Percentiles rank a stretch among this genome's conserved stretches.
These are phyloP conservation scores for Nicotiana sylvestris DNA, from an alignment of 257 asterid genomes.

Conservation along the genomic window DNA sequence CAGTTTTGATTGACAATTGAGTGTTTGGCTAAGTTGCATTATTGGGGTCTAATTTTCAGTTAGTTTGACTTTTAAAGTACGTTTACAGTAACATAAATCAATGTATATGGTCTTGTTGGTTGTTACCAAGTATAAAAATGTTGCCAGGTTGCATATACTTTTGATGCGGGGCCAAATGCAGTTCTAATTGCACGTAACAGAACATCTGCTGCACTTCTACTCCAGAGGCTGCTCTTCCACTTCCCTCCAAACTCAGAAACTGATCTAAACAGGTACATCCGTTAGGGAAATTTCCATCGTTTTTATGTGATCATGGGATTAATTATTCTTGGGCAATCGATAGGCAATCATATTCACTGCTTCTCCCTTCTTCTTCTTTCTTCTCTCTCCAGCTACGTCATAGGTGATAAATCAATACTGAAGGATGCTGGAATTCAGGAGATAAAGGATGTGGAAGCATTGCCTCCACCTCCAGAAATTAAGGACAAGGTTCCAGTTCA, in stretches of 20 bases:
- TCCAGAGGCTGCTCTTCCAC: constrained; percentile 66
- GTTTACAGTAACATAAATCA: not conserved
- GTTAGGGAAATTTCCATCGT: not conserved
- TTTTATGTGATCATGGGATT: not conserved
- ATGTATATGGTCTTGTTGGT: not conserved
- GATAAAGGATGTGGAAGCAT: constrained; percentile 58
- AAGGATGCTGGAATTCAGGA: constrained; percentile 70
- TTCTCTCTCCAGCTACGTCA: constrained; percentile 55
- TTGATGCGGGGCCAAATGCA: constrained; percentile 94
- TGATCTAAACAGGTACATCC: constrained; percentile 62
- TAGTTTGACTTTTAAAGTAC: not conserved
- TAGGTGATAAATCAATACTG: constrained; percentile 80
- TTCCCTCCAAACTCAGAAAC: constrained; percentile 77
- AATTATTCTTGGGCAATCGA: not conserved
- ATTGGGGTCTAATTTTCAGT: not conserved
- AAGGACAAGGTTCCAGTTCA: constrained; percentile 45
- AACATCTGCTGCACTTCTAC: constrained; percentile 53
- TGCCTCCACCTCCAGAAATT: constrained; percentile 78
- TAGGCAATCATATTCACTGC: not conserved
- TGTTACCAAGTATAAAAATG: not conserved
- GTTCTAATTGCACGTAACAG: constrained; percentile 82
- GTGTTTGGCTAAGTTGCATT: not conserved
- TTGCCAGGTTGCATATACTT: constrained; percentile 82
- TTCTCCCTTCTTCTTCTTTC: not conserved
- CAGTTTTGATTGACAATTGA: not conserved